These are phyloP conservation scores for Neurospora sp. DNA, from an alignment of 2,329 filamentous ascomycete genomes.

Conservation along the genomic window DNA sequence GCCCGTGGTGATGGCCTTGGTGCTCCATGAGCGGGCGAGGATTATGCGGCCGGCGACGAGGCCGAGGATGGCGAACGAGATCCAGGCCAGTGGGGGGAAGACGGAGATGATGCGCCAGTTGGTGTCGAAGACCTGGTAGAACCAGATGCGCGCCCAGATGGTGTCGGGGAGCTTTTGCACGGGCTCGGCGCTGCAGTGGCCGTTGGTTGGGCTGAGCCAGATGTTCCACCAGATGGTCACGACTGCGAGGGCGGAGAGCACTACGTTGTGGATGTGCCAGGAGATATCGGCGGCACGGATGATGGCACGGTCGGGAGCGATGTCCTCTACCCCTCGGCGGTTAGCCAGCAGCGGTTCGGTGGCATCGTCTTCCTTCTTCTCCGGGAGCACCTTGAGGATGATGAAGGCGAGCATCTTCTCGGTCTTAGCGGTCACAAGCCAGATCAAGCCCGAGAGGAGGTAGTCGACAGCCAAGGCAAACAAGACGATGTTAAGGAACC, in stretches of 20 bases:
- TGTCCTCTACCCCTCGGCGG: conserved; percentile 6
- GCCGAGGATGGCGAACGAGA: conserved; percentile 36
- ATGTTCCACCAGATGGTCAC: conserved; percentile 37
- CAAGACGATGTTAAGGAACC: conserved; percentile 34
- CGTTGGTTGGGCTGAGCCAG: conserved; percentile 32
- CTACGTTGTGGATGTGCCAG: conserved; percentile 31
- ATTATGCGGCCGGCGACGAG: conserved; percentile 33
- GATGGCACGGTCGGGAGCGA: conserved; percentile 14
- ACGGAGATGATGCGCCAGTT: conserved; percentile 24
- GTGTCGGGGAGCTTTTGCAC: conserved; percentile 6
- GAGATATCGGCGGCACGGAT: conserved; percentile 21
- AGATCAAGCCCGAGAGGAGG: conserved; percentile 32
- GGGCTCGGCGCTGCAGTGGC: conserved; percentile 22
- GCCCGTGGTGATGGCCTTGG: conserved; percentile 17
- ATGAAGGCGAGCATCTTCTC: conserved; percentile 24
- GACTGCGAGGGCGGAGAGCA: conserved; percentile 24
- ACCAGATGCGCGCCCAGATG: conserved; percentile 30
- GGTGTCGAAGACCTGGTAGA: conserved; percentile 23
- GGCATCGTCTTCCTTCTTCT: conserved; percentile 18
- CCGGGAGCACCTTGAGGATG: conserved; percentile 17
- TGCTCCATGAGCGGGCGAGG: conserved; percentile 23
- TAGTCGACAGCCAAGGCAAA: conserved; percentile 37
- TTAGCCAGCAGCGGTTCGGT: conserved; percentile 22
- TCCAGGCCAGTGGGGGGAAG: conserved; percentile 36
- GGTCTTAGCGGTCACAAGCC: conserved; percentile 26